Evolutionary conservation across 2,329 filamentous ascomycete species (phyloP).

Genomic region (Monilinia polystroma): DNA sequence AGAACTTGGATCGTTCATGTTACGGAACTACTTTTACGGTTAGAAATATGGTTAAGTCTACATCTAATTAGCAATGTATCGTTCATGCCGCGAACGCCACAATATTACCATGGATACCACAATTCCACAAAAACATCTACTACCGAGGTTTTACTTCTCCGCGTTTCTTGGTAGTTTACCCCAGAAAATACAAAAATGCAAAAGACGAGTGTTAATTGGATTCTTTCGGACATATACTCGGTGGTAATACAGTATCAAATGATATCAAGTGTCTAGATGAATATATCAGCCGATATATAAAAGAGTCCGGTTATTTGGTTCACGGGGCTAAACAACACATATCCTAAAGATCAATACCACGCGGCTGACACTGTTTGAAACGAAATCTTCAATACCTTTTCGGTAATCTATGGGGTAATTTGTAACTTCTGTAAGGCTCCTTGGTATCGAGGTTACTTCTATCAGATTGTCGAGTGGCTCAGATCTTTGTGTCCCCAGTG

Average conservation of each 20-base stretch:
- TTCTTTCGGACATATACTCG: constrained; percentile 21
- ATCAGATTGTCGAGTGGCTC: constrained; percentile 22
- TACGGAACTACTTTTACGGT: neutral
- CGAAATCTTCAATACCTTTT: neutral
- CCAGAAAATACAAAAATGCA: constrained; percentile 4
- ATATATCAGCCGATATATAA: constrained; percentile 19
- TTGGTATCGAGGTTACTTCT: constrained; percentile 16
- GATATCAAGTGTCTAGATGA: neutral
- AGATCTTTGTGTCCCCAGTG: constrained; percentile 17
- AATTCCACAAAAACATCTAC: neutral
- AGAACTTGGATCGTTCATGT: neutral
- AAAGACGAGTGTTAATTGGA: neutral
- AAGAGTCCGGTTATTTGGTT: constrained; percentile 17
- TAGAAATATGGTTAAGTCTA: constrained; percentile 6
- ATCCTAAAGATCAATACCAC: neutral
- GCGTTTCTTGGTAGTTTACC: constrained; percentile 7
- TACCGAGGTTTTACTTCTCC: constrained; percentile 13
- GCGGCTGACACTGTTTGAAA: constrained; percentile 17
- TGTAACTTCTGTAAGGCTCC: constrained; percentile 1
- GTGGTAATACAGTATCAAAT: constrained; percentile 24
- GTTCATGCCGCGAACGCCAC: neutral
- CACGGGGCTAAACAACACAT: constrained; percentile 21
- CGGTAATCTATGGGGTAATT: neutral
- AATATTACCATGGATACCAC: neutral
- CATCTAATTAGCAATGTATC: neutral